These are phyloP conservation scores for Coprinellus aureogranulatus DNA, from an alignment of 768 basidiomycete genomes.

Conservation along the genomic window DNA sequence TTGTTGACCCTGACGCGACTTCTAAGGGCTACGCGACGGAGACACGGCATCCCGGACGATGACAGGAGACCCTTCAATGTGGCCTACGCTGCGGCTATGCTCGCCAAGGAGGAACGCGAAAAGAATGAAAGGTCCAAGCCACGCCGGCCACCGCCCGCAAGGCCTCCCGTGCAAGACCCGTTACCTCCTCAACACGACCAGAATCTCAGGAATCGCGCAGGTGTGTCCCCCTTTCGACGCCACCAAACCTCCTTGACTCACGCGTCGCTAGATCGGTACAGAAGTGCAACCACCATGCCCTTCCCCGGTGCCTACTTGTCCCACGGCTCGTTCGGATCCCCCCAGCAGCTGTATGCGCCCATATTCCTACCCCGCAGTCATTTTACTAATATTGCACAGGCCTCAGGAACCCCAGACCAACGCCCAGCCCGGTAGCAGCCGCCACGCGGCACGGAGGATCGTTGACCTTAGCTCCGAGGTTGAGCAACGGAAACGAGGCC, in stretches of 20 bases:
- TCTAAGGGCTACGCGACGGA: constrained; percentile 64
- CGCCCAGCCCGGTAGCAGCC: constrained; percentile 1
- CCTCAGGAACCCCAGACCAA: no score
- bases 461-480: constrained; percentile 26
- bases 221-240: neutral
- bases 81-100: constrained; percentile 73
- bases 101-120: constrained; percentile 54
- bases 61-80: constrained; percentile 84
- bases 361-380: neutral
- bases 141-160: neutral
- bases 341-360: constrained; percentile 23
- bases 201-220: neutral
- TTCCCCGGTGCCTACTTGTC: neutral
- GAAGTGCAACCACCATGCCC: neutral
- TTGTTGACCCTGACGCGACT: constrained; percentile 15
- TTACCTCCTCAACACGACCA: neutral
- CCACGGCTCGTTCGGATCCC: constrained; percentile 14
- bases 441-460: constrained; percentile 30
- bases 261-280: neutral
- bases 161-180: neutral
- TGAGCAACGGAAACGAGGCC: constrained; percentile 39
- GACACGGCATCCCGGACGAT: constrained; percentile 80
- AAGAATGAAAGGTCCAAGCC: constrained; percentile 7
- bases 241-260: neutral
- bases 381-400: neutral